phyloP scores from a whole-genome alignment of 2,329 filamentous ascomycete genomes.

The Apiospora marii region DNA sequence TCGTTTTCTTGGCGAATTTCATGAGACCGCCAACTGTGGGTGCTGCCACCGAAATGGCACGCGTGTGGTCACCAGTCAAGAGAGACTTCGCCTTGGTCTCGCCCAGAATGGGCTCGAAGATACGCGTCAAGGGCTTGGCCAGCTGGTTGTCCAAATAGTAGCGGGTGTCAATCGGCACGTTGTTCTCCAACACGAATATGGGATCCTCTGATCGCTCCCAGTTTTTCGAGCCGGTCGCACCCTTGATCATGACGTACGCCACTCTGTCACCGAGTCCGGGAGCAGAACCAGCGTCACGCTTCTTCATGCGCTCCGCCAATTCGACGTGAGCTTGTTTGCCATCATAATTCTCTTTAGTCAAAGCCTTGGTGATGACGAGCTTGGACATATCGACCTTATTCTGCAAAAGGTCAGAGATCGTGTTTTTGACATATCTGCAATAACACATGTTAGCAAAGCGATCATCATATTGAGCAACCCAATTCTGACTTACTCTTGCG shows the following conservation, averaged over 20 bases:
- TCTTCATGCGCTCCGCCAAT: slow-evolving; percentile 94
- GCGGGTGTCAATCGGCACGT: slow-evolving; percentile 95
- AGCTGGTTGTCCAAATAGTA: slow-evolving; percentile 99
- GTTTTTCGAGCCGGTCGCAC: slow-evolving; percentile 87
- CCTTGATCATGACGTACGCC: slow-evolving; percentile 97
- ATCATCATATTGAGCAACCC: slow-evolving; percentile 29
- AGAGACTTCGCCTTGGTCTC: slow-evolving; percentile 89
- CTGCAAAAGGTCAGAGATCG: slow-evolving; percentile 91
- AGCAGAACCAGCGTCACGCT: slow-evolving; percentile 93
- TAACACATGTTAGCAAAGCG: slow-evolving; percentile 44
- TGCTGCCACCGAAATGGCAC: slow-evolving; percentile 91
- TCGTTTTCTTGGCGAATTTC: slow-evolving; percentile 98
- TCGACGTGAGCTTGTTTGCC: slow-evolving; percentile 96
- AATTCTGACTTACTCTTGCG: slow-evolving; percentile 79
- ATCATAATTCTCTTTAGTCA: slow-evolving; percentile 88
- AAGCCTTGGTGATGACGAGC: slow-evolving; percentile 96
- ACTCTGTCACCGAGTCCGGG: slow-evolving; percentile 94
- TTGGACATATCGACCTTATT: slow-evolving; percentile 99
- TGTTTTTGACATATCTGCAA: slow-evolving; percentile 89
- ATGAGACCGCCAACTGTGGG: slow-evolving; percentile 92
- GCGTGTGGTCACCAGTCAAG: slow-evolving; percentile 91
- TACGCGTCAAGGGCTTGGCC: slow-evolving; percentile 89
- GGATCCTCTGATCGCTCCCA: slow-evolving; percentile 98
- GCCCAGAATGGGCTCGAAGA: slow-evolving; percentile 97
- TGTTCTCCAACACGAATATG: slow-evolving; percentile 96